Evolutionary conservation across 495 filamentous ascomycete genomes (phyloP), one percentile per base, ranked within the genome.

Genomic region (Tricharina praecox): DNA sequence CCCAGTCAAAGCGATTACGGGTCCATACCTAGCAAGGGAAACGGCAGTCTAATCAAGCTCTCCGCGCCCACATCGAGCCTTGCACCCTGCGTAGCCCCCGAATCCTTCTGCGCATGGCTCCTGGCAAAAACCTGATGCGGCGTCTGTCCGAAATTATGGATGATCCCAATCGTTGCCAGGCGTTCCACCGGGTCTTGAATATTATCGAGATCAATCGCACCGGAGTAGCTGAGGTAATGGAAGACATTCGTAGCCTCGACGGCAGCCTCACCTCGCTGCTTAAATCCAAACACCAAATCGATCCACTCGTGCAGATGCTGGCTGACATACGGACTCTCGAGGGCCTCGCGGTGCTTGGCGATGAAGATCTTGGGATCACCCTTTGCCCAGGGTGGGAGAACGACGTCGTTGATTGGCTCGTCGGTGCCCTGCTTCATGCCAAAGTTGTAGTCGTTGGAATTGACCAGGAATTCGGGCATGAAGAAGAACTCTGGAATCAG

Each of bases 141-240:
- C 10, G 92, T 97, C 61, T 97, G 90, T 1, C 90, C 90, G 64
- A 97, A 97, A 58, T 95, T 95, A 64, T 97, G 86, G 50, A 97
- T 94, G 56, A 94, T 93, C 20, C 85, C 82, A 53, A 94, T 94
- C 0, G 85, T 87, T 3, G 83, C 82, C 15, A 82, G 64, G 28
- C 82, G 71, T 60, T 94, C 86, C 47, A 83, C 72, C 0, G 82
- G 81, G 58, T 97, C 90, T 33, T 78, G 75, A 55, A 97, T 96
- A 38, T 76, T 78, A 55, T 97, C 90, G 2, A 97, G 71, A 64
- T 97, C 82, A 54, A 81, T 85, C 8, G 88, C 85, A 11, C 90
- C 90, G 51, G 85, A 82, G 64, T 97, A 97, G 0, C 86, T 94
- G 10, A 93, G 69, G 57, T 92, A 82, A 54, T 94, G 85, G 70